Conservation (phyloP, 345 rosid species). For the Chamaenerion angustifolium region DNA sequence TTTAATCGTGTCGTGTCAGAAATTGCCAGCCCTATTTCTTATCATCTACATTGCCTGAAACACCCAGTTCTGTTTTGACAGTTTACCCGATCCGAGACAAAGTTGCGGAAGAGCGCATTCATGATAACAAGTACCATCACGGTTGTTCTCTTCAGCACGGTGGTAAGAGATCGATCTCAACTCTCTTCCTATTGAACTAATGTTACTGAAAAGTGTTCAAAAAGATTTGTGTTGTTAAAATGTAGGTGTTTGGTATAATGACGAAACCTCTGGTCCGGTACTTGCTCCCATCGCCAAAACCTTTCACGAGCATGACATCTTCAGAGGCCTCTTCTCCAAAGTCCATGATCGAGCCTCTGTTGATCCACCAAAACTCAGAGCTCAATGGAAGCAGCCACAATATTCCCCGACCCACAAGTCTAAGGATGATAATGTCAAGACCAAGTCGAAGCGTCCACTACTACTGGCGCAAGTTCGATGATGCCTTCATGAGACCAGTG, state of each 20-base stretch:
- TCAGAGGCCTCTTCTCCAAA: slow-evolving; percentile 41
- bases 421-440: slow-evolving; percentile 38
- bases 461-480: slow-evolving; percentile 68
- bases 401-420: slow-evolving; percentile 21
- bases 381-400: slow-evolving; percentile 7
- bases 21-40: too few relatives aligned
- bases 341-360: slow-evolving; percentile 42
- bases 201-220: background rate
- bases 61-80: slow-evolving; percentile 16
- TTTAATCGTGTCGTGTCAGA: too few relatives aligned
- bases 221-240: too few relatives aligned
- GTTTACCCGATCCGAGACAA: slow-evolving; percentile 61
- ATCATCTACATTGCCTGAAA: too few relatives aligned
- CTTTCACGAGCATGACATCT: slow-evolving; percentile 27
- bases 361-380: slow-evolving; percentile 24
- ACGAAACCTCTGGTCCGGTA: slow-evolving; percentile 69
- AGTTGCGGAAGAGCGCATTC: slow-evolving; percentile 51
- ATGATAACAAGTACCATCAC: slow-evolving; percentile 97
- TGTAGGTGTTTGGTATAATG: slow-evolving; percentile 82
- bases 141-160: slow-evolving; percentile 83
- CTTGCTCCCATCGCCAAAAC: slow-evolving; percentile 51
- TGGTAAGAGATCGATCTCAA: slow-evolving; percentile 33
- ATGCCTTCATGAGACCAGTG: slow-evolving; percentile 78
- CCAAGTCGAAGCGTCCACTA: slow-evolving; percentile 71
- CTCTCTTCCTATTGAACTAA: background rate